Base-by-base conservation (phyloP, 768 basidiomycete species). In the Collybia sordida region DNA sequence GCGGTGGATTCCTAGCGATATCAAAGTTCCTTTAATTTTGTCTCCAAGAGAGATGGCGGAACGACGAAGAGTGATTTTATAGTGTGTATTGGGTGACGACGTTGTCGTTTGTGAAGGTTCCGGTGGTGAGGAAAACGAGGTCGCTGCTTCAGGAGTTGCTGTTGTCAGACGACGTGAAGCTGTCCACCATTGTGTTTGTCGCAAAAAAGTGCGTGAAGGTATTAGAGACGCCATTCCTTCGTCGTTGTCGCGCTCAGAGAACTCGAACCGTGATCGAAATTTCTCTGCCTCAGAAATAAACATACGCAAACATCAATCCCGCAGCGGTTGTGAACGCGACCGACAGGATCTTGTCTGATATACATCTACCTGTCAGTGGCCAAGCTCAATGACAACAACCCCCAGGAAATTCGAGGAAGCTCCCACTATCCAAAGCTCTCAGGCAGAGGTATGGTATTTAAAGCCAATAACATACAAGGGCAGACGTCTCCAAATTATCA, bases 11-110 rank as follows among this genome's bases (percentile, higher is more conserved):
- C 94, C 94, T 2, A 98, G 82, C 0, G 91, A 80, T n/a, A 79
- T 75, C 39, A 95, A 75, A 0, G 93, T 95, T 41, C 77, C 84
- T 61, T 86, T 79, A 49, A 84, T 81, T 58, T 77, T 78, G 50
- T 81, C 72, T 2, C 88, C 86, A 7, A 96, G 81, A 0, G 91
- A 86, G 54, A 95, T 94, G 42, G 84, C 86, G 4, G 93, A 95
- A 48, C 94, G 88, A 8, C 81, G 81, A 23, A 95, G 84, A 17
- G 93, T 96, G 59, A 98, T 87, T 72, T 89, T 90, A 74, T 80
- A 94, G 68, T 96, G 90, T 0, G 93, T 91, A 24, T 68, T 71
- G 3, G 5, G 31, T 6, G 31, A 31, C 3, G 31, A 31, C 9
- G 31, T 31, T 31, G 31, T 3, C 11, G 31, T 31, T 31, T 31